Evolutionary conservation across 805 yeast species (phyloP), one percentile per base, ranked within the genome.

Genomic region (Torulaspora maleeae): DNA sequence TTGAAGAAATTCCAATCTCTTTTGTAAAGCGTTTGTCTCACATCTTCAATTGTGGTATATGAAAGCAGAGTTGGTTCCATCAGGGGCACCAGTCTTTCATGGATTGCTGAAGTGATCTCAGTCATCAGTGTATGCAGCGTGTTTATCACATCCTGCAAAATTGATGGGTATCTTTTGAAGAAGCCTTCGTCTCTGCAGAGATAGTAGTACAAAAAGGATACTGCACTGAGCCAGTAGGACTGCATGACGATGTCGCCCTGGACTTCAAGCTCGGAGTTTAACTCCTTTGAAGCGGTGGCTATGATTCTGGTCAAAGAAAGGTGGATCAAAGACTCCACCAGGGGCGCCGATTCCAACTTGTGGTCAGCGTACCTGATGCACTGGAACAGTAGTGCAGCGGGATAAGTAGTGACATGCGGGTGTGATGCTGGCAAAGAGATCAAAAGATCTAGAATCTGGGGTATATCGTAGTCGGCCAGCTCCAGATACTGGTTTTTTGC

Each of bases 171-270:
- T 38, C 67, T 68, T 17, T 63, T 56, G 61, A 78, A 80, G 43
- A 83, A 73, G 0, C 68, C 64, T 11, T 78, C 83, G 57, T 84
- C 93, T 49, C 85, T 79, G 35, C 78, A 70, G 27, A 91, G 60
- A 64, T 87, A 91, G 63, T 84, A 91, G 57, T 83, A 82, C 41
- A 91, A 67, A 53, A 86, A 81, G 48, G 86, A 85, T 36, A 85
- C 61, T 20, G 85, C 83, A 4, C 95, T 81, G 29, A 93, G 75
- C 98, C 98, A 93, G 62, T 88, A 91, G 41, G 95, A 83, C 50
- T 83, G 74, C 33, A 75, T 60, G 13, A 85, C 85, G 44, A 84
- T 81, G 58, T 85, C 91, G 27, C 82, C 83, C 27, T 59, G 41
- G 2, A 42, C 36, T 29, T 47, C 50, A 11, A 38, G 35, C n/a